These are phyloP conservation scores for Fomitopsis serialis DNA, from an alignment of 768 basidiomycete genomes.

Conservation along the genomic window DNA sequence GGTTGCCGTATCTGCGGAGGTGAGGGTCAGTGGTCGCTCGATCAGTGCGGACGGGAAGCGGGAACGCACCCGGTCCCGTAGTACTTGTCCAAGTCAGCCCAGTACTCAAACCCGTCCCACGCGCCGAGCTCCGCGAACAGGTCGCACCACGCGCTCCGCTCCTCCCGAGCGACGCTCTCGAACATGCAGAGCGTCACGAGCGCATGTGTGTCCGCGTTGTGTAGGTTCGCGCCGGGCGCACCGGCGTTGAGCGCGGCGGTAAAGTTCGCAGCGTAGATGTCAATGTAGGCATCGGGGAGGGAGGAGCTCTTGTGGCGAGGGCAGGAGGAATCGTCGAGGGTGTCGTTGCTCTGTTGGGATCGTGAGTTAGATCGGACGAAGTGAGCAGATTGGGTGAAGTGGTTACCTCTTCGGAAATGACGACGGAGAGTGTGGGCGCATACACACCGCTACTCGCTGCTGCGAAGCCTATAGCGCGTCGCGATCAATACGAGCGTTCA, in stretches of 20 bases:
- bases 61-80: slow-evolving; percentile 60
- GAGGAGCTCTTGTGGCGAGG: slow-evolving; percentile 37
- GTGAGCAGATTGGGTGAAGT: background rate
- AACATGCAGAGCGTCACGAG: slow-evolving; percentile 78
- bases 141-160: slow-evolving; percentile 60
- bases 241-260: slow-evolving; percentile 52
- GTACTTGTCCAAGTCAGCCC: slow-evolving; percentile 70
- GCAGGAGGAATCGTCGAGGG: slow-evolving; percentile 63
- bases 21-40: background rate
- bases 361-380: background rate
- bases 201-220: slow-evolving; percentile 44
- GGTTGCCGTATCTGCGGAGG: slow-evolving; percentile 52
- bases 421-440: slow-evolving; percentile 46
- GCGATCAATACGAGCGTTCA: background rate
- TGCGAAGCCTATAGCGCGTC: slow-evolving; percentile 46
- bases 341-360: slow-evolving; percentile 44
- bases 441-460: slow-evolving; percentile 41
- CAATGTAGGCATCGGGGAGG: slow-evolving; percentile 48
- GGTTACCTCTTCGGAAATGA: slow-evolving; percentile 49
- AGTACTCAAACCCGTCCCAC: slow-evolving; percentile 64
- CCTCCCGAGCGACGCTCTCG: slow-evolving; percentile 55
- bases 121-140: slow-evolving; percentile 58
- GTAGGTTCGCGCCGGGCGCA: slow-evolving; percentile 60
- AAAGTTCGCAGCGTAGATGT: slow-evolving; percentile 49
- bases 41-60: background rate